These are phyloP conservation scores for Coemansia sp. DNA, from an alignment of 192 early-diverging fungal genomes.

Conservation along the genomic window DNA sequence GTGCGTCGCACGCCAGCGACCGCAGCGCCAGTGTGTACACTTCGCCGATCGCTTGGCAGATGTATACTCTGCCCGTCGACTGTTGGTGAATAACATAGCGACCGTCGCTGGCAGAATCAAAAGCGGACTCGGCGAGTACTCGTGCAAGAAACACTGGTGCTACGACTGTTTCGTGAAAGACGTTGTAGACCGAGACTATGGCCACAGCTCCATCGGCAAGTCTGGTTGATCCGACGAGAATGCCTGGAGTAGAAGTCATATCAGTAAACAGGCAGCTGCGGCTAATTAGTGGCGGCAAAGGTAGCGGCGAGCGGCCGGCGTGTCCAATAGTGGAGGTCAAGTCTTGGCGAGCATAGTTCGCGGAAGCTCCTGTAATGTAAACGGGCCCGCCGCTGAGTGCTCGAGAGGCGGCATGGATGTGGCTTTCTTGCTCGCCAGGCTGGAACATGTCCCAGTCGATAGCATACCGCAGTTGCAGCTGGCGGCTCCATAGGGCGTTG, in stretches of 20 bases:
- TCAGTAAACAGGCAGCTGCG: constrained; percentile 28
- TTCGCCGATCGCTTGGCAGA: background rate
- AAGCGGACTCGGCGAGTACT: background rate
- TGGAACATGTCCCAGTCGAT: constrained; percentile 67
- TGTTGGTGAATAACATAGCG: constrained; percentile 28
- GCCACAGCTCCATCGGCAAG: constrained; percentile 1
- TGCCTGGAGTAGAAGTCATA: constrained; percentile 15
- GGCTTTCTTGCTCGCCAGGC: constrained; percentile 48
- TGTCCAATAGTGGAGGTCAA: constrained; percentile 2
- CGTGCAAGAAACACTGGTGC: constrained; percentile 10
- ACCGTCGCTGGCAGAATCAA: background rate
- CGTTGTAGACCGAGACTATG: constrained; percentile 22
- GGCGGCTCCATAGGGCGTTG: constrained; percentile 56
- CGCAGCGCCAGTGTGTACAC: constrained; percentile 17
- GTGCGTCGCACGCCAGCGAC: constrained; percentile 22
- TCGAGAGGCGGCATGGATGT: constrained; percentile 56
- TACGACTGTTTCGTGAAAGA: constrained; percentile 11
- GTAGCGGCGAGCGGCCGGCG: background rate
- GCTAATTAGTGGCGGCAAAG: constrained; percentile 14
- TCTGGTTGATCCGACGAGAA: constrained; percentile 14
- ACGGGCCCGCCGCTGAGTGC: constrained; percentile 60
- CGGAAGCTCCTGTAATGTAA: constrained; percentile 56
- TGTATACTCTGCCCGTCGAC: constrained; percentile 17
- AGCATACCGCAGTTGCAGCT: constrained; percentile 14
- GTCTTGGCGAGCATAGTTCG: constrained; percentile 5